phyloP scores from a whole-genome alignment of 352 stramenopile species.

The Phytophthora rubi region DNA sequence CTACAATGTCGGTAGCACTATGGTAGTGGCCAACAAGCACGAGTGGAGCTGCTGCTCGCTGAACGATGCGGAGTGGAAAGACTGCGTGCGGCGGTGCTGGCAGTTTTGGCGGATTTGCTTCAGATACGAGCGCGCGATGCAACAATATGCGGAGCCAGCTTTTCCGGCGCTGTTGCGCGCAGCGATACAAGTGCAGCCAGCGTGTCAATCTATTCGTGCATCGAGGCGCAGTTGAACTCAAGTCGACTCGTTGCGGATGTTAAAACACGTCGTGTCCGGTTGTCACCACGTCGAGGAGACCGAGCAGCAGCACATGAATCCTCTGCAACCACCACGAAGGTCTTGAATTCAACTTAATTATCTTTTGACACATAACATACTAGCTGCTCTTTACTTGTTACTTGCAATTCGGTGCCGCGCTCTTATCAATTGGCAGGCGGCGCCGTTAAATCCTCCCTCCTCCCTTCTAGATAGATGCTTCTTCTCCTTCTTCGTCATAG shows the following conservation, averaged over 20 bases:
- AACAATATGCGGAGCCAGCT: slow-evolving; percentile 28
- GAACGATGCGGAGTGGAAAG: slow-evolving; percentile 11
- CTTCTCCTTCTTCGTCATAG: not conserved
- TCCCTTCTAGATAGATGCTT: slow-evolving; percentile 15
- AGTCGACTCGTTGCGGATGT: slow-evolving; percentile 8
- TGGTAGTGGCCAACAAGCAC: not conserved
- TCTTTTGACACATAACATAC: slow-evolving; percentile 31
- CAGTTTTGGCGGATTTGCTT: slow-evolving; percentile 25
- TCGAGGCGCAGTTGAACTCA: slow-evolving; percentile 13
- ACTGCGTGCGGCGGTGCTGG: slow-evolving; percentile 14
- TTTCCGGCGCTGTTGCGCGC: slow-evolving; percentile 19
- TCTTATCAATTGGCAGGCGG: slow-evolving; percentile 31
- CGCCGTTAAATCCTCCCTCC: slow-evolving; percentile 9
- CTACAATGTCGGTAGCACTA: not conserved
- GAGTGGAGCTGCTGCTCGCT: slow-evolving; percentile 7
- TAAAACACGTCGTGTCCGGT: slow-evolving; percentile 22
- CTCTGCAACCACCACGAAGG: not conserved
- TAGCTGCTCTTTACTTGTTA: slow-evolving; percentile 29
- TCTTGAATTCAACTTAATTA: slow-evolving; percentile 38
- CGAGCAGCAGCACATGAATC: not conserved
- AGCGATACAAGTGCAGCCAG: not conserved
- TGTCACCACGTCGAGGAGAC: slow-evolving; percentile 10
- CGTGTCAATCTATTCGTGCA: slow-evolving; percentile 3
- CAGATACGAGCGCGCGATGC: slow-evolving; percentile 5
- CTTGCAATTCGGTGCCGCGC: slow-evolving; percentile 20